Evolutionary conservation across 2,329 filamentous ascomycete genomes (phyloP).

Genomic region (Phialemonium atrogriseum): DNA sequence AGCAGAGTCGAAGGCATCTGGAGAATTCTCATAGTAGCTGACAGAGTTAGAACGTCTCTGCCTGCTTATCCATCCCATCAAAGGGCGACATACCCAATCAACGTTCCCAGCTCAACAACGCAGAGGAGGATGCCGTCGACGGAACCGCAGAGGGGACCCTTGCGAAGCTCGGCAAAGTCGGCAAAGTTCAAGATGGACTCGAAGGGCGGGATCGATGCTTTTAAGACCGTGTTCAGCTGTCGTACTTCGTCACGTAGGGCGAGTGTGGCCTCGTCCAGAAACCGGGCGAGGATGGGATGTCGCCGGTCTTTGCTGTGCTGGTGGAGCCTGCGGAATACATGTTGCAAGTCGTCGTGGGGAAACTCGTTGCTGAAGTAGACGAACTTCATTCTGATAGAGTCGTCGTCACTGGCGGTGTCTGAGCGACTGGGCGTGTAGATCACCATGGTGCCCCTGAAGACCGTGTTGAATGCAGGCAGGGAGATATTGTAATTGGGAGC

Average conservation of each 20-base stretch:
- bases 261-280: constrained; percentile 29
- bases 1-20: constrained; percentile 14
- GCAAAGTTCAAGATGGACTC: constrained; percentile 25
- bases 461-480: too few species aligned
- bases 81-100: constrained; percentile 32
- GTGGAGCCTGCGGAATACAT: constrained; percentile 29
- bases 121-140: constrained; percentile 35
- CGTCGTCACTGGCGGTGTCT: too few species aligned
- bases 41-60: background rate
- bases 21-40: constrained; percentile 21
- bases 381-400: constrained; percentile 20
- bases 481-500: too few species aligned
- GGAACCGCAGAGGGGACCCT: constrained; percentile 31
- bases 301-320: constrained; percentile 28
- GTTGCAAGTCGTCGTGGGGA: constrained; percentile 32
- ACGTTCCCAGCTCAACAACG: constrained; percentile 28
- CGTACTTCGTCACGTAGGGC: constrained; percentile 30
- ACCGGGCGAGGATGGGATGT: constrained; percentile 26
- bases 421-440: too few species aligned
- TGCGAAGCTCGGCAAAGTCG: constrained; percentile 24
- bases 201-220: constrained; percentile 24
- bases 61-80: background rate
- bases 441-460: too few species aligned
- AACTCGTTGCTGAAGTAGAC: constrained; percentile 41
- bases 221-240: constrained; percentile 18